These are phyloP conservation scores for Rheum nobile DNA, from an alignment of 148 eudicot species.

Conservation along the genomic window DNA sequence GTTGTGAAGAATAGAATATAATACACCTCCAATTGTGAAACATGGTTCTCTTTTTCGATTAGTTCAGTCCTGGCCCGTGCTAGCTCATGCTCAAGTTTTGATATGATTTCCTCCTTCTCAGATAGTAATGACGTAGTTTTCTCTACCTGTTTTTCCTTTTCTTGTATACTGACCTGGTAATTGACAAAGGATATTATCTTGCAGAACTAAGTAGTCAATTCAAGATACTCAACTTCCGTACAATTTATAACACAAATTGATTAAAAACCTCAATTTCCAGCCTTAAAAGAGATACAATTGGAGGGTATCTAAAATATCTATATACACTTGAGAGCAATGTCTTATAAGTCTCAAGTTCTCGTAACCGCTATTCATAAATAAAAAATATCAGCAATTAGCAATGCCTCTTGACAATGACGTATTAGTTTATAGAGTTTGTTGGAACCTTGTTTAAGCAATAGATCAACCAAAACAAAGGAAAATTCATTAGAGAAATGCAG, in stretches of 20 bases:
- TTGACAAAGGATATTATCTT: neutral
- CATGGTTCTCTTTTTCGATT: conserved; percentile 36
- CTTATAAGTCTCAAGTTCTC: too few species aligned
- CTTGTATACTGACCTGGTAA: conserved; percentile 27
- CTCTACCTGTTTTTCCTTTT: conserved; percentile 56
- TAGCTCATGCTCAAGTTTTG: conserved; percentile 60
- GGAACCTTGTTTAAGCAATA: too few species aligned
- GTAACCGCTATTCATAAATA: too few species aligned
- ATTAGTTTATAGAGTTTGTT: too few species aligned
- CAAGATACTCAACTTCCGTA: neutral
- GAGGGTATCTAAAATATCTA: too few species aligned
- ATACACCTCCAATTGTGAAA: conserved; percentile 44
- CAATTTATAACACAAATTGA: neutral
- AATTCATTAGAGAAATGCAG: neutral
- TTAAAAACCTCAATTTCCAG: too few species aligned
- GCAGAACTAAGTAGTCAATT: neutral
- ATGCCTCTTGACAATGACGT: too few species aligned
- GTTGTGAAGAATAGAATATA: neutral
- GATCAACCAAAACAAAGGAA: neutral
- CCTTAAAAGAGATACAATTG: too few species aligned
- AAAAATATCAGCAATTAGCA: too few species aligned
- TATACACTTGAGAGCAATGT: too few species aligned
- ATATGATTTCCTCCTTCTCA: conserved; percentile 43
- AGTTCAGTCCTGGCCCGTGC: conserved; percentile 38
- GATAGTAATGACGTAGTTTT: conserved; percentile 35